These are phyloP conservation scores for Scutellaria baicalensis DNA, from an alignment of 257 asterid species.

Conservation along the genomic window DNA sequence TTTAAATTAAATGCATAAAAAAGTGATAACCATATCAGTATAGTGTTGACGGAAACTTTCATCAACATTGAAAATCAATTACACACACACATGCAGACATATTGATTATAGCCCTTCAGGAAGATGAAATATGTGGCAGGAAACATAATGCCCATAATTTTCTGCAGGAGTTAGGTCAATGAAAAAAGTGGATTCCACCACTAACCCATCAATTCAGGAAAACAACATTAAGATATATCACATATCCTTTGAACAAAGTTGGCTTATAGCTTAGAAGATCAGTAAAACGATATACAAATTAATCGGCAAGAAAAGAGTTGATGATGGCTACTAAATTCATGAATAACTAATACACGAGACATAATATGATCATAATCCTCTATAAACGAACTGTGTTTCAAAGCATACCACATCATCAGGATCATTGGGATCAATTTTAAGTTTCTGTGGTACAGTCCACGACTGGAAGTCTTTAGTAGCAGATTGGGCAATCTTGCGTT, in stretches of 20 bases:
- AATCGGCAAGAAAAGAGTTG: no score
- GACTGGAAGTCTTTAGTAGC: slow-evolving; percentile 64
- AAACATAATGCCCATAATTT: neutral
- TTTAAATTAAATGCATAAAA: neutral
- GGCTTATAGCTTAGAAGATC: no score
- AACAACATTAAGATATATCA: no score
- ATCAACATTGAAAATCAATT: neutral
- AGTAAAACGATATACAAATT: no score
- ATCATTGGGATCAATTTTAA: slow-evolving; percentile 80
- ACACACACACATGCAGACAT: neutral
- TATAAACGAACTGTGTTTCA: neutral
- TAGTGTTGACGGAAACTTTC: neutral
- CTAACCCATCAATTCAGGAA: no score
- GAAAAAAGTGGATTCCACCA: no score
- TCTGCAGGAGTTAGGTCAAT: no score
- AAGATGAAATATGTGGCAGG: neutral
- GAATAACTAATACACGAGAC: neutral
- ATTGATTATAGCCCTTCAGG: no score
- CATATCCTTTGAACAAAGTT: no score
- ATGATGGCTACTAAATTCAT: neutral
- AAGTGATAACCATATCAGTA: neutral
- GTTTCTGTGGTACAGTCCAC: slow-evolving; percentile 75
- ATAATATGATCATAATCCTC: neutral
- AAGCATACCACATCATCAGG: slow-evolving; percentile 93
- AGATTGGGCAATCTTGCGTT: slow-evolving; percentile 88